These are phyloP conservation scores for Mediolabrus comicus DNA, from an alignment of 108 stramenopile genomes.

Conservation along the genomic window DNA sequence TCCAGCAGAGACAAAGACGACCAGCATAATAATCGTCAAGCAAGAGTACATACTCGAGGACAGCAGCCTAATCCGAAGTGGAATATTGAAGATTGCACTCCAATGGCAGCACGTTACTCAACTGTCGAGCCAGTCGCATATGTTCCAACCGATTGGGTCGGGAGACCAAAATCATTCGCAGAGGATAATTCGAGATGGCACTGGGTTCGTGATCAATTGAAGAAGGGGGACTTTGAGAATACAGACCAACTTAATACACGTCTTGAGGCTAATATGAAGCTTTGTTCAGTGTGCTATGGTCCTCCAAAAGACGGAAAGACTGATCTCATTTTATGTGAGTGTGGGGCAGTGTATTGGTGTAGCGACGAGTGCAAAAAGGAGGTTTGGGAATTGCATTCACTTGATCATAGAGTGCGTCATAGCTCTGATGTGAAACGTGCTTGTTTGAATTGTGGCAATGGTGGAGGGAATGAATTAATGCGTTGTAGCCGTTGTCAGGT, in stretches of 20 bases:
- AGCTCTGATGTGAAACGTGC: neutral
- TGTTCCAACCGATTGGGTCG: neutral
- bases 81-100: neutral
- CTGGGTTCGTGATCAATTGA: neutral
- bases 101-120: neutral
- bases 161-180: neutral
- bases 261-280: neutral
- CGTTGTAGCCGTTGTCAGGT: neutral
- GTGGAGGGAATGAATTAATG: neutral
- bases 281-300: neutral
- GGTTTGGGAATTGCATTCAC: neutral
- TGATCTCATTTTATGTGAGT: neutral
- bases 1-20: no score
- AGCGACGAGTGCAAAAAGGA: neutral
- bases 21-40: no score
- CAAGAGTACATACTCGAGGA: no score
- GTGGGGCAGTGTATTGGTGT: neutral
- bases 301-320: neutral
- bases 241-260: neutral
- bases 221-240: neutral
- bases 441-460: neutral
- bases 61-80: neutral
- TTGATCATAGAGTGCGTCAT: neutral
- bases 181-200: neutral
- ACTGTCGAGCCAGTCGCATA: neutral